Percentiles rank a stretch among this genome's conserved stretches.
These are phyloP conservation scores for Penicillium cosmopolitanum DNA, from an alignment of 495 filamentous ascomycete species.

Conservation along the genomic window DNA sequence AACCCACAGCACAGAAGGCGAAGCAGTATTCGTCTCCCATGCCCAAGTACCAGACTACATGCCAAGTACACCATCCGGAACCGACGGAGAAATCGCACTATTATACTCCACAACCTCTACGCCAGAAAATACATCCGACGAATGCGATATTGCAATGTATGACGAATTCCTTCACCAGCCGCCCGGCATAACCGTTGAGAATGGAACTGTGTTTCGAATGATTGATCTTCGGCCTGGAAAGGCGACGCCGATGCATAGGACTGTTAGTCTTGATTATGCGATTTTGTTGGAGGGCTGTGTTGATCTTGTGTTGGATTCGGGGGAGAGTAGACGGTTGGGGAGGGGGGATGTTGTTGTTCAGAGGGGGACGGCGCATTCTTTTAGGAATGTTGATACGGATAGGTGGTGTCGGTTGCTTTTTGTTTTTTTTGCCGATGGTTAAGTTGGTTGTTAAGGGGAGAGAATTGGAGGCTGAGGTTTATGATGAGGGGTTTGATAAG, in stretches of 20 bases:
- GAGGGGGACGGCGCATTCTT: slow-evolving; percentile 66
- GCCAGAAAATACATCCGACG: slow-evolving; percentile 35
- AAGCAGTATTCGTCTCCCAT: slow-evolving; percentile 44
- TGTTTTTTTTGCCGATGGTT: slow-evolving; percentile 41
- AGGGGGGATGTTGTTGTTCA: slow-evolving; percentile 71
- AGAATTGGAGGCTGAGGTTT: slow-evolving; percentile 31
- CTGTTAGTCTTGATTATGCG: slow-evolving; percentile 71
- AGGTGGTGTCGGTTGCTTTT: slow-evolving; percentile 64
- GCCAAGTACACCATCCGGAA: slow-evolving; percentile 31
- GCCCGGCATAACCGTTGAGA: slow-evolving; percentile 30
- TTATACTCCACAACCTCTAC: slow-evolving; percentile 41
- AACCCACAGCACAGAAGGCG: slow-evolving; percentile 42
- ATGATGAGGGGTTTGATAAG: slow-evolving; percentile 29
- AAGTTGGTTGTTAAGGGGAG: slow-evolving; percentile 31
- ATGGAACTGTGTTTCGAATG: slow-evolving; percentile 51
- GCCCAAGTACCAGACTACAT: slow-evolving; percentile 39
- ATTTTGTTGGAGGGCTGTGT: slow-evolving; percentile 72
- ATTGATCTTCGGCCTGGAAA: slow-evolving; percentile 66
- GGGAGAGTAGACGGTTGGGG: slow-evolving; percentile 60
- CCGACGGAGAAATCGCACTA: slow-evolving; percentile 44
- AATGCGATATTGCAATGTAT: slow-evolving; percentile 42
- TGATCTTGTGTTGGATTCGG: slow-evolving; percentile 72
- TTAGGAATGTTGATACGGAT: slow-evolving; percentile 55
- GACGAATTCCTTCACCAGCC: slow-evolving; percentile 40
- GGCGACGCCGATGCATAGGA: slow-evolving; percentile 73